Conservation (phyloP, 1,139 yeast species). For the Zygosaccharomyces sapae region DNA sequence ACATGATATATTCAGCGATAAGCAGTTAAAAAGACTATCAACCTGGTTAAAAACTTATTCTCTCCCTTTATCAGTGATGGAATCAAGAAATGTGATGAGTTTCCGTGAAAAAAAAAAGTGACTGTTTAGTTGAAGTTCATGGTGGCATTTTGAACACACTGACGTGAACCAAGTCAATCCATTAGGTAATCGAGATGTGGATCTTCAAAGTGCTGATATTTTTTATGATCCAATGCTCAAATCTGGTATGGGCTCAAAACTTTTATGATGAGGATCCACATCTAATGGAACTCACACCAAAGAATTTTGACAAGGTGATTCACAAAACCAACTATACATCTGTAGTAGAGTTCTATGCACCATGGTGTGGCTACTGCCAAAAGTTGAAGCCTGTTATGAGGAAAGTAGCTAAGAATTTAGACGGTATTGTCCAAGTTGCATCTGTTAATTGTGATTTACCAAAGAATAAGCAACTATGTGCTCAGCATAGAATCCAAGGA, state of each 20-base stretch:
- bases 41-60: too few relatives aligned
- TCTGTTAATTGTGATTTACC: constrained; percentile 83
- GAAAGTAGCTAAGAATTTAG: constrained; percentile 58
- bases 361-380: constrained; percentile 90
- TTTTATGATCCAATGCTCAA: constrained; percentile 5
- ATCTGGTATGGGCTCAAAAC: constrained; percentile 24
- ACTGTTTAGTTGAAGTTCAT: background rate
- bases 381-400: constrained; percentile 53
- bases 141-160: background rate
- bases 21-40: too few relatives aligned
- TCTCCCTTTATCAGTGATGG: too few relatives aligned
- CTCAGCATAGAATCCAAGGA: constrained; percentile 62
- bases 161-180: background rate
- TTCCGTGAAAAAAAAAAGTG: background rate
- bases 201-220: constrained; percentile 6
- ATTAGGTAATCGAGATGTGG: constrained; percentile 4
- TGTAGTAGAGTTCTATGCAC: constrained; percentile 89
- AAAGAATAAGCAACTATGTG: constrained; percentile 63
- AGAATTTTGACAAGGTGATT: constrained; percentile 62
- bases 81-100: background rate
- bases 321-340: constrained; percentile 70
- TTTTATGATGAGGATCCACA: constrained; percentile 46
- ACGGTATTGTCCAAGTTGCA: constrained; percentile 59
- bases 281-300: constrained; percentile 54
- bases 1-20: constrained; percentile 7